Base-by-base conservation (phyloP, 306 rosid genomes). In the Clitoria ternatea region DNA sequence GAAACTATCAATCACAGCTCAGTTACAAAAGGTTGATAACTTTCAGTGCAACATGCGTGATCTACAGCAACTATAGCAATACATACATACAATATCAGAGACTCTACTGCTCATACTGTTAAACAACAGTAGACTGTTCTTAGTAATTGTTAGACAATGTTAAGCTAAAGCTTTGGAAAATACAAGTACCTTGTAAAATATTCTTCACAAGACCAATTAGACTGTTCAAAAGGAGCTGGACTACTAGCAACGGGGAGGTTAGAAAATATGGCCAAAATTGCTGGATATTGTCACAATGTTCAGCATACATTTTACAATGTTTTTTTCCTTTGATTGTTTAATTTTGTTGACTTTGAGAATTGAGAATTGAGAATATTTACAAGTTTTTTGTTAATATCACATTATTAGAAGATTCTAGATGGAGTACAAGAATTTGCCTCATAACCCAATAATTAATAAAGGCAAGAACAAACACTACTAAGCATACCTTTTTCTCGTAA, bases 401-500 rank as follows among this genome's bases (percentile, higher is more conserved):
- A 44, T 36, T 15, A 37, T 17, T 24, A 36, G 60, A 80, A 75
- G 52, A 40, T 30, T 57, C 70, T 68, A 24, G 47, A 23, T 37
- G 18, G 42, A 14, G 6, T 23, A 64, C 74, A 63, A 4, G 40
- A 72, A 56, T 65, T 47, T 44, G 19, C 35, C 59, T 40, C 61
- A 27, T 27, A 61, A 59, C 17, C 62, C 12, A 63, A 73, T 69
- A 62, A 56, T 64, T 50, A 66, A 43, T 27, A 39, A 19, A 73
- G 44, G 3, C 18, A 56, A 23, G 23, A 67, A 72, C 29, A 56
- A 56, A 74, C 43, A 36, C 14, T 3, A 17, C 44, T 42, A 13
- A 64, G 56, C 60, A 22, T 79, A 89, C 99, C 92, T 76, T 71
- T 86, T 82, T 79, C 75, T 81, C 85, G 96, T 78, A 91, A 85